phyloP scores from a whole-genome alignment of 805 yeast species.

The Candida piceae region DNA sequence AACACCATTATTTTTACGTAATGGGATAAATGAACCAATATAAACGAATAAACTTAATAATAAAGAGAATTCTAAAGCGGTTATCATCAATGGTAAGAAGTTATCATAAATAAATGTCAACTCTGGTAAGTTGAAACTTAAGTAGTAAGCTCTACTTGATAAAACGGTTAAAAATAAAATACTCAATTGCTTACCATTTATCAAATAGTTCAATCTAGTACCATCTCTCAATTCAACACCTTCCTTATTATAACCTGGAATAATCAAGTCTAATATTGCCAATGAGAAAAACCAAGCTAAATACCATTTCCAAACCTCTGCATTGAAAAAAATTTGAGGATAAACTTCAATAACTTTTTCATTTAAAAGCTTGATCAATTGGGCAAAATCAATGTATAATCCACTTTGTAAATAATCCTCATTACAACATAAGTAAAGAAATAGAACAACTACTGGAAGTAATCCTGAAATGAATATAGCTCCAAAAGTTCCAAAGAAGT shows the following conservation, averaged over 20 bases:
- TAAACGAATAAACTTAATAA: constrained; percentile 62
- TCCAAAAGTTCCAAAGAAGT: constrained; percentile 78
- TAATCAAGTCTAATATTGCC: constrained; percentile 53
- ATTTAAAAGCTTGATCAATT: constrained; percentile 23
- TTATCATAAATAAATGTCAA: constrained; percentile 69
- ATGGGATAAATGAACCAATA: constrained; percentile 59
- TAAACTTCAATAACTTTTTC: constrained; percentile 15
- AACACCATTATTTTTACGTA: constrained; percentile 42
- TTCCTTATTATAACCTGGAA: constrained; percentile 69
- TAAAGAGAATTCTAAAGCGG: constrained; percentile 60
- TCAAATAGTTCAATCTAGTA: constrained; percentile 60
- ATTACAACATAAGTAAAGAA: constrained; percentile 59
- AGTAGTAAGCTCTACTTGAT: constrained; percentile 45
- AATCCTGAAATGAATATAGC: constrained; percentile 60
- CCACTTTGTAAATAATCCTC: constrained; percentile 52
- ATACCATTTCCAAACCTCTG: constrained; percentile 58
- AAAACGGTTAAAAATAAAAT: constrained; percentile 35
- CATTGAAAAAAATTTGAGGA: constrained; percentile 35
- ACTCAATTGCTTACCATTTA: constrained; percentile 70
- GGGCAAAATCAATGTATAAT: constrained; percentile 34
- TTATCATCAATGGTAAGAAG: constrained; percentile 57
- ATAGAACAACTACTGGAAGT: constrained; percentile 58
- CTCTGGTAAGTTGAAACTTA: constrained; percentile 57
- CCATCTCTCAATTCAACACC: constrained; percentile 82
- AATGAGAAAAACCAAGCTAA: constrained; percentile 66